Percentiles rank a stretch among this genome's conserved stretches.
phyloP scores from a whole-genome alignment of 805 yeast species.

The Priceomyces melissophilus region DNA sequence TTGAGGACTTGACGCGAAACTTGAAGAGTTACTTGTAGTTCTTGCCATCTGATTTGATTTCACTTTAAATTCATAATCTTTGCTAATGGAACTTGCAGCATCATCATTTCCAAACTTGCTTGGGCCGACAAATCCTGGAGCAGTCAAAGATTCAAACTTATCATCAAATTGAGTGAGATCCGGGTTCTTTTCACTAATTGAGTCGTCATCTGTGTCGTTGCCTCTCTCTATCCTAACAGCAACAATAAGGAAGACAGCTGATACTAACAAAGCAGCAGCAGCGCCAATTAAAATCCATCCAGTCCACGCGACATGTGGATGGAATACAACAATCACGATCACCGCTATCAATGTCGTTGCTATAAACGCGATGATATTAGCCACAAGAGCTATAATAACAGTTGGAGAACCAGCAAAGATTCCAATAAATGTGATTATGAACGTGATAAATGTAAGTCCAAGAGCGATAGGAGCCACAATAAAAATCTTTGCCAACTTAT shows the following conservation, averaged over 20 bases:
- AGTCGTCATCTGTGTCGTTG: constrained; percentile 11
- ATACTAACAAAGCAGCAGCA: constrained; percentile 52
- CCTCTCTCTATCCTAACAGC: constrained; percentile 23
- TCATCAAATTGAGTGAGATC: constrained; percentile 19
- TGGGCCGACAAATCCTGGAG: constrained; percentile 13
- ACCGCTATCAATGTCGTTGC: constrained; percentile 54
- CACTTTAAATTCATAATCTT: constrained; percentile 22
- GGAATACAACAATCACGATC: constrained; percentile 53
- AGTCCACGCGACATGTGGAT: constrained; percentile 68
- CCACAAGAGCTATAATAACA: constrained; percentile 39
- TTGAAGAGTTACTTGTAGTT: constrained; percentile 18
- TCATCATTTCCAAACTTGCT: constrained; percentile 9
- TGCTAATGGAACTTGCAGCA: constrained; percentile 19
- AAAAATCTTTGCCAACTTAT: constrained; percentile 50
- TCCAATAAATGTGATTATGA: constrained; percentile 21
- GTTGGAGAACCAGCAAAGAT: constrained; percentile 22
- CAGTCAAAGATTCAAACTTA: constrained; percentile 11
- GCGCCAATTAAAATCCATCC: constrained; percentile 70
- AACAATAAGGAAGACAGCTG: constrained; percentile 47
- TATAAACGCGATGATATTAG: constrained; percentile 49
- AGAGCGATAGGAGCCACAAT: constrained; percentile 66
- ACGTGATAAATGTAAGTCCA: constrained; percentile 48
- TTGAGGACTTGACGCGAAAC: constrained; percentile 32
- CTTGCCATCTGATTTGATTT: constrained; percentile 4
- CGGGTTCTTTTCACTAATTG: constrained; percentile 9